These are phyloP conservation scores for Raddia distichophylla DNA, from an alignment of 176 grass and related monocot species.

Conservation along the genomic window DNA sequence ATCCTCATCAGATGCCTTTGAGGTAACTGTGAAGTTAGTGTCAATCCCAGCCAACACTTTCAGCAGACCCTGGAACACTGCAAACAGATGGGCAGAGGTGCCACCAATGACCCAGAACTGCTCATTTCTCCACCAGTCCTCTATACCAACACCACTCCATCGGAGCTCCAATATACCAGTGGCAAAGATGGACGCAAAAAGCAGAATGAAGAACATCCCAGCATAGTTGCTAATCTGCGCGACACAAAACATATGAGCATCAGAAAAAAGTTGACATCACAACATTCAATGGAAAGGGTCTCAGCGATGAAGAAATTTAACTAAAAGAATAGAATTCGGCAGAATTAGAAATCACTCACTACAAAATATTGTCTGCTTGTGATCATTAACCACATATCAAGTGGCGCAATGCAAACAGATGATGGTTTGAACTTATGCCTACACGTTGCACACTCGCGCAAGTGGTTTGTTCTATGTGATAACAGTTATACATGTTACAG, in stretches of 20 bases:
- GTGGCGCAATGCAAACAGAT: background rate
- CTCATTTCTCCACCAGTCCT: conserved; percentile 95
- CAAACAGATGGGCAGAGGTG: conserved; percentile 92
- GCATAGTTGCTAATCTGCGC: conserved; percentile 93
- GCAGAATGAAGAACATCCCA: conserved; percentile 89
- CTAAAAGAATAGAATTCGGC: background rate
- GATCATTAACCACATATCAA: background rate
- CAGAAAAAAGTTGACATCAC: background rate
- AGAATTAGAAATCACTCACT: conserved; percentile 4
- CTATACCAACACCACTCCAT: conserved; percentile 96
- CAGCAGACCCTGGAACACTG: conserved; percentile 87
- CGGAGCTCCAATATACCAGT: conserved; percentile 84
- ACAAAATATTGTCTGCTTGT: background rate
- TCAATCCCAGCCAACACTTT: conserved; percentile 88
- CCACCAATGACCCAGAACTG: conserved; percentile 98
- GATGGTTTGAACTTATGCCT: background rate
- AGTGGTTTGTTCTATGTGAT: background rate
- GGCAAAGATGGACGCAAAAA: conserved; percentile 79
- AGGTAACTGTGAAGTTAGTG: conserved; percentile 96
- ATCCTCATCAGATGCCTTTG: conserved; percentile 87
- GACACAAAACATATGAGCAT: conserved; percentile 38
- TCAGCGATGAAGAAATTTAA: conserved; percentile 1
- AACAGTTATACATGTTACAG: background rate
- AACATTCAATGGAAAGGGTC: background rate
- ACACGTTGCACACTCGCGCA: background rate